These are phyloP conservation scores for Lantana camara DNA, from an alignment of 257 asterid genomes.

Conservation along the genomic window DNA sequence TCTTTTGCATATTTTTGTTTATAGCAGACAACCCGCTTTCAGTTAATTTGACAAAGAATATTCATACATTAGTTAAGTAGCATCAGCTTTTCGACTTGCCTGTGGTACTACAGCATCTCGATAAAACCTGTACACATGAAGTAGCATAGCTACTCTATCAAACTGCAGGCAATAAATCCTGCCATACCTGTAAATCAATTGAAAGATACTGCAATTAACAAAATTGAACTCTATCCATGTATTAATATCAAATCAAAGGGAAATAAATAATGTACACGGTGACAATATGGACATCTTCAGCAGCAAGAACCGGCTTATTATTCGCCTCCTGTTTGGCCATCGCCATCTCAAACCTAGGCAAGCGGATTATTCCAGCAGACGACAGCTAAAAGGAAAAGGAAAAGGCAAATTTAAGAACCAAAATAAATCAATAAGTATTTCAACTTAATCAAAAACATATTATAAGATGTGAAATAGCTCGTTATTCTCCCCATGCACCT, in stretches of 20 bases:
- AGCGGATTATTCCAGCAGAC: conserved; percentile 80
- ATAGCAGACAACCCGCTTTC: background rate
- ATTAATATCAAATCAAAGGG: conserved; percentile 9
- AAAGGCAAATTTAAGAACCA: conserved; percentile 26
- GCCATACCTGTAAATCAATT: conserved; percentile 70
- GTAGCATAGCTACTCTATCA: conserved; percentile 86
- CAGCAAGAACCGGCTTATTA: conserved; percentile 72
- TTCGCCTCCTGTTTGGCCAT: conserved; percentile 84
- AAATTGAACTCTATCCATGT: conserved; percentile 22
- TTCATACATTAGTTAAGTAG: conserved; percentile 5
- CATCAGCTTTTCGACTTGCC: conserved; percentile 43
- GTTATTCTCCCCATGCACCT: too few species aligned
- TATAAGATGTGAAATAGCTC: conserved; percentile 7
- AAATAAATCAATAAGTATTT: conserved; percentile 19
- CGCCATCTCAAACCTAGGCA: conserved; percentile 91
- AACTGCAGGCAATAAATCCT: conserved; percentile 97
- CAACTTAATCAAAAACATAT: conserved; percentile 13
- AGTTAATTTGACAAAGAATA: conserved; percentile 11
- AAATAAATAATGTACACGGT: conserved; percentile 64
- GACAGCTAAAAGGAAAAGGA: conserved; percentile 59
- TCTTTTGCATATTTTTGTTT: too few species aligned
- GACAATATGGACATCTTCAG: conserved; percentile 83
- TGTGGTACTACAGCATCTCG: conserved; percentile 93
- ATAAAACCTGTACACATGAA: conserved; percentile 83
- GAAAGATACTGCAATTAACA: conserved; percentile 30